Conservation (phyloP, 306 rosid genomes). For the Medicago ruthenica region DNA sequence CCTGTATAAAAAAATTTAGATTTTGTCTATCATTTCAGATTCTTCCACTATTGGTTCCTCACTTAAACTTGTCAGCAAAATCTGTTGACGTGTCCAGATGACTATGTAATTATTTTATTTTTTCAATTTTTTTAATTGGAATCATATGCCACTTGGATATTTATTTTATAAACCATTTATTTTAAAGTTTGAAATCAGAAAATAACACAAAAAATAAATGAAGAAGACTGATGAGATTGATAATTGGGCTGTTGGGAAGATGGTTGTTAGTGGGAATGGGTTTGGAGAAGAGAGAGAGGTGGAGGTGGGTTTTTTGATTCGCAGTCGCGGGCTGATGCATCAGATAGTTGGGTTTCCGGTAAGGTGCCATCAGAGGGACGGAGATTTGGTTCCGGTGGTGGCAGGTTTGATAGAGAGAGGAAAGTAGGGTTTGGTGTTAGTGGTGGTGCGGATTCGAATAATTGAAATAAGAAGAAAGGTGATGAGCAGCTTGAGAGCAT, state of each 20-base stretch:
- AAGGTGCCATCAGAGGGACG: constrained; percentile 65
- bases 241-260: constrained; percentile 84
- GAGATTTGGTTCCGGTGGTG: constrained; percentile 50
- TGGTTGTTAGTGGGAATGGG: constrained; percentile 52
- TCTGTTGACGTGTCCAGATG: no score
- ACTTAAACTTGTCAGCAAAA: no score
- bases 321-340: constrained; percentile 86
- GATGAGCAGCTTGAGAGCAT: no score
- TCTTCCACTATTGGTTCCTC: no score
- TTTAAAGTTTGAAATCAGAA: no score
- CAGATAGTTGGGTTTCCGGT: constrained; percentile 80
- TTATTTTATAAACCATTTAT: no score
- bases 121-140: no score
- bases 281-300: constrained; percentile 55
- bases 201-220: no score
- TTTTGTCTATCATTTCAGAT: no score
- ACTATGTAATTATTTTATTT: no score
- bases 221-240: constrained; percentile 85
- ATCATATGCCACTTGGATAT: no score
- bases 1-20: no score
- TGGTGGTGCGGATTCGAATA: constrained; percentile 70
- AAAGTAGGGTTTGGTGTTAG: constrained; percentile 58
- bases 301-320: constrained; percentile 74
- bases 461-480: constrained; percentile 61
- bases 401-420: constrained; percentile 71